Base-by-base conservation (phyloP, 768 basidiomycete genomes). In the Neoboletus brunneissimus region DNA sequence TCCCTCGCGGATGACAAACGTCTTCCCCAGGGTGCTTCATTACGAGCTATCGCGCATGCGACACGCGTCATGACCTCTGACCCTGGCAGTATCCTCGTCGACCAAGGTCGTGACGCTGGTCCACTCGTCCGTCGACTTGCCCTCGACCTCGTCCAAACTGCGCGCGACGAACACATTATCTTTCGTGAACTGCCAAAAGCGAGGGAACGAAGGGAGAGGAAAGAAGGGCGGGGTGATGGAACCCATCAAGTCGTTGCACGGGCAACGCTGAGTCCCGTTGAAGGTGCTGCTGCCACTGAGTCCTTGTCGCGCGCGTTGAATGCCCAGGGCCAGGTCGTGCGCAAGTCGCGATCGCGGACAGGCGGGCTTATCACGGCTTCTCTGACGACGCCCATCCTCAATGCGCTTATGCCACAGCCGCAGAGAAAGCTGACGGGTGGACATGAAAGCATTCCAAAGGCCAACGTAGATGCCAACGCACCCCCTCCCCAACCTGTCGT, bases 61-160 rank as follows among this genome's bases (percentile, higher is more conserved):
- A 93, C 88, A 1, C 83, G 91, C 4, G 87, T 93, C n/a, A 92
- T 94, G 90, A 88, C 88, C 0, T 78, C 83, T 3, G 89, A 89
- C 62, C 81, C 91, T 0, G 75, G 80, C 13, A 90, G 89, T 60
- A 82, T 94, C 54, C 79, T 94, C 11, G 79, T 81, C 0, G 87
- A 92, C 67, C 80, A 84, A 55, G 89, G 88, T 0, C 75, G 69
- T 4, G 89, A 88, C 11, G 84, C 86, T 0, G 76, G 81, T 9
- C 74, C 78, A 0, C 73, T 88, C n/a, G 76, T 93, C 37, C 79
- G 81, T 1, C 70, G 71, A 27, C 76, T 91, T 3, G 91, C 91
- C 1, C 75, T 88, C 54, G 80, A 83, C 40, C 80, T 94, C 15
- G 80, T 93, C 32, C 76, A 76, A 57, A 82, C 81, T 48, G 87